phyloP scores from a whole-genome alignment of 1,139 yeast genomes.

The Kluyveromyces marxianus region DNA sequence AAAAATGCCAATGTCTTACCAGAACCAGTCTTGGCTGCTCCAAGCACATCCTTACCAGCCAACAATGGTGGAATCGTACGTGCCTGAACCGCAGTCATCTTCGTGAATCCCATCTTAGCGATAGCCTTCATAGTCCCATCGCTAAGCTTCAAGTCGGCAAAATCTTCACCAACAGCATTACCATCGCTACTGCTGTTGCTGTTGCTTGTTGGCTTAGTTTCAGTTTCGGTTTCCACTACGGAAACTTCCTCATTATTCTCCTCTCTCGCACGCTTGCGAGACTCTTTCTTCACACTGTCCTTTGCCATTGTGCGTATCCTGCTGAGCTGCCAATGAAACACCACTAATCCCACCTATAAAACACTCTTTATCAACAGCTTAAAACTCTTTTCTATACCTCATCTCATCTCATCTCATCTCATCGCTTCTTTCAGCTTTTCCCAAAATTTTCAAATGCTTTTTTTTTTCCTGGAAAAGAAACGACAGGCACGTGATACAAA shows the following conservation, averaged over 20 bases:
- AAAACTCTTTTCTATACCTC: neutral
- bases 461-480: neutral
- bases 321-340: neutral
- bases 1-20: conserved; percentile 95
- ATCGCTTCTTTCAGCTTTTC: conserved; percentile 7
- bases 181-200: neutral
- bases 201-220: neutral
- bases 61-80: conserved; percentile 90
- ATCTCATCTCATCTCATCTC: conserved; percentile 10
- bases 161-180: conserved; percentile 25
- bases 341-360: neutral
- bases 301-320: neutral
- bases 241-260: neutral
- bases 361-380: neutral
- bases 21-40: conserved; percentile 97
- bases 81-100: conserved; percentile 89
- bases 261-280: neutral
- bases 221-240: neutral
- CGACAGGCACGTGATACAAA: conserved; percentile 1
- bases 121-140: conserved; percentile 76
- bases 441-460: too few species aligned
- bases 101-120: conserved; percentile 76
- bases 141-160: conserved; percentile 61
- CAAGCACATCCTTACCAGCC: conserved; percentile 92
- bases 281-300: neutral